phyloP scores from a whole-genome alignment of 441 rosid genomes.

The Erodium moschatum region DNA sequence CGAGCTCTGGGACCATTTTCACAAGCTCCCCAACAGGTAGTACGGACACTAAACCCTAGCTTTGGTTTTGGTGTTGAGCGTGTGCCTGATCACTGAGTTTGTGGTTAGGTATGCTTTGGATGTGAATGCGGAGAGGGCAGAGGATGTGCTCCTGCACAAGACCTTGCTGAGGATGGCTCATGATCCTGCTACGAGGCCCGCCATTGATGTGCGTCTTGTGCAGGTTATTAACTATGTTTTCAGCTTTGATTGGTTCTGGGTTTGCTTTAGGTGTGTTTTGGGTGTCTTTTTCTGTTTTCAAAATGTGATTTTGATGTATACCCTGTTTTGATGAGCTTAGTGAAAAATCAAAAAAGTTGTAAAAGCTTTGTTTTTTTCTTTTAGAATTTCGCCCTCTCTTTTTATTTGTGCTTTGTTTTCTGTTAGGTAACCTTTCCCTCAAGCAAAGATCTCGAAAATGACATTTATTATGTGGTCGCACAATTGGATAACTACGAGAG shows the following conservation, averaged over 20 bases:
- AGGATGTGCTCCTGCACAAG: constrained; percentile 63
- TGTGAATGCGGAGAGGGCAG: constrained; percentile 59
- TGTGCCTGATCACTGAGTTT: not conserved
- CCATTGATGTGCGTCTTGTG: constrained; percentile 52
- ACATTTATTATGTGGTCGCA: not conserved
- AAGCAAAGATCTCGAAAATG: not conserved
- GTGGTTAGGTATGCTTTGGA: constrained; percentile 47
- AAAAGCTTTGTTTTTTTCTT: too few relatives aligned
- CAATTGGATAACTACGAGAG: too few relatives aligned
- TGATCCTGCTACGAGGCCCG: constrained; percentile 45
- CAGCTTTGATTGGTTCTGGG: constrained; percentile 17
- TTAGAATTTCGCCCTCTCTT: too few relatives aligned
- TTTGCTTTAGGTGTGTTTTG: not conserved
- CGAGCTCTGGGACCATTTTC: constrained; percentile 55
- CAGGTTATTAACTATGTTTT: constrained; percentile 32
- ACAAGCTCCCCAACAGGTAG: constrained; percentile 38
- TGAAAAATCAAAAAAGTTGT: not conserved
- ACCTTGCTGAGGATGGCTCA: constrained; percentile 45
- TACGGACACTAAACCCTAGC: not conserved
- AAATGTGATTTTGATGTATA: not conserved
- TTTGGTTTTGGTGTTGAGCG: not conserved
- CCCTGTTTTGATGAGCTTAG: not conserved
- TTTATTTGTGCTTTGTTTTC: not conserved
- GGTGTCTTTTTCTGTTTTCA: not conserved
- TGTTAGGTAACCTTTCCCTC: not conserved